Conservation (phyloP, 257 asterid species). For the Jacaranda copaia region DNA sequence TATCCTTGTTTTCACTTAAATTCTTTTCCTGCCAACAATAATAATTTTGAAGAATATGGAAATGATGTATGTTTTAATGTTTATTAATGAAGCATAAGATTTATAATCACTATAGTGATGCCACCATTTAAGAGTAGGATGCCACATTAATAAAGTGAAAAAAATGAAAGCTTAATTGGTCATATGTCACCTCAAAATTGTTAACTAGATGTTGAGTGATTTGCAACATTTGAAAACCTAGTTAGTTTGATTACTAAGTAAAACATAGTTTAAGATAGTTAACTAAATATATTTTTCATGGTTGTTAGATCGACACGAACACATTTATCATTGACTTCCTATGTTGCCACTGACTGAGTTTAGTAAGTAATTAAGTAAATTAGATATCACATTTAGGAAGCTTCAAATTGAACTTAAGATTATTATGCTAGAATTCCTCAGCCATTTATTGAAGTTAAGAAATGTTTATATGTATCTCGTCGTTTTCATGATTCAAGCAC, state of each 20-base stretch:
- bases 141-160: background rate
- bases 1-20: too few species aligned
- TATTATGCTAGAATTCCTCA: too few species aligned
- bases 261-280: background rate
- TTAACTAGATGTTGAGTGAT: background rate
- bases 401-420: conserved; percentile 9
- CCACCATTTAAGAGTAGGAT: background rate
- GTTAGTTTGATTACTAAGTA: background rate
- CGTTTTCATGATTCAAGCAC: background rate
- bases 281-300: background rate
- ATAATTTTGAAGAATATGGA: background rate
- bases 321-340: background rate
- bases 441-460: background rate
- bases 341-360: background rate
- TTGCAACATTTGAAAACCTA: background rate
- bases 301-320: background rate
- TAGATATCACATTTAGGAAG: background rate
- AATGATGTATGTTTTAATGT: background rate
- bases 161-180: background rate
- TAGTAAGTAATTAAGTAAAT: background rate
- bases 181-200: background rate
- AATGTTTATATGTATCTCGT: background rate
- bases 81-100: background rate
- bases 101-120: background rate
- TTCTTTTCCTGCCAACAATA: too few species aligned